These are phyloP conservation scores for Melanomma pulvis-pyrius DNA, from an alignment of 495 filamentous ascomycete genomes.

Conservation along the genomic window DNA sequence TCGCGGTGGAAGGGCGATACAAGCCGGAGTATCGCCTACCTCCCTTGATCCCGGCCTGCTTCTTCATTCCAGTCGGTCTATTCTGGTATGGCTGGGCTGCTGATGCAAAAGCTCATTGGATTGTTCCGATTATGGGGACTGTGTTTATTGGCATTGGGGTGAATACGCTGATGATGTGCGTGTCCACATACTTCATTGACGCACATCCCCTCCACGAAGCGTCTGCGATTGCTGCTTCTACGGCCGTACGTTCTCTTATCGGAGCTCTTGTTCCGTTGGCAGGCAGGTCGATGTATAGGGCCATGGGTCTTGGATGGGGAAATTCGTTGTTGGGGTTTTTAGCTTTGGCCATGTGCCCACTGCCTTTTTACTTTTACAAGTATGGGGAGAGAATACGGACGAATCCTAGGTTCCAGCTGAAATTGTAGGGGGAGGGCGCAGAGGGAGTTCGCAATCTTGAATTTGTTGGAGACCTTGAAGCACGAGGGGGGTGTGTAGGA, in stretches of 20 bases:
- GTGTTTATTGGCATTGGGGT: constrained; percentile 38
- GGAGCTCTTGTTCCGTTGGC: constrained; percentile 33
- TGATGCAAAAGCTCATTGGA: constrained; percentile 39
- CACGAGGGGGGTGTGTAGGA: too few relatives aligned
- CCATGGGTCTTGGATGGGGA: constrained; percentile 36
- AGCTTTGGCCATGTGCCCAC: constrained; percentile 48
- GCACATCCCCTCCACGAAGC: constrained; percentile 32
- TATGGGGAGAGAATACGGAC: constrained; percentile 54
- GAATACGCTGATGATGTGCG: constrained; percentile 34
- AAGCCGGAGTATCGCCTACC: constrained; percentile 54
- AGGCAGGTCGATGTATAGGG: constrained; percentile 26
- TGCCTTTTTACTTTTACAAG: constrained; percentile 55
- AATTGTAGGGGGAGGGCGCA: constrained; percentile 3
- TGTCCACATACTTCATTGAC: constrained; percentile 35
- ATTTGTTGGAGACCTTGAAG: too few relatives aligned
- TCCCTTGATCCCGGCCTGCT: constrained; percentile 18
- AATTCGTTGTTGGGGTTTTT: constrained; percentile 34
- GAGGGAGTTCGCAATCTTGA: too few relatives aligned
- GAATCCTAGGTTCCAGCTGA: constrained; percentile 29
- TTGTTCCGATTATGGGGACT: constrained; percentile 40
- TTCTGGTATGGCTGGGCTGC: constrained; percentile 37
- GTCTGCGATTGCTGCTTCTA: constrained; percentile 31
- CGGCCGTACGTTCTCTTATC: constrained; percentile 23
- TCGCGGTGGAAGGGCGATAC: background rate
- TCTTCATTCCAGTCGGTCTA: constrained; percentile 18